Evolutionary conservation across 129 eudicot species (phyloP).

Genomic region (Centella asiatica): DNA sequence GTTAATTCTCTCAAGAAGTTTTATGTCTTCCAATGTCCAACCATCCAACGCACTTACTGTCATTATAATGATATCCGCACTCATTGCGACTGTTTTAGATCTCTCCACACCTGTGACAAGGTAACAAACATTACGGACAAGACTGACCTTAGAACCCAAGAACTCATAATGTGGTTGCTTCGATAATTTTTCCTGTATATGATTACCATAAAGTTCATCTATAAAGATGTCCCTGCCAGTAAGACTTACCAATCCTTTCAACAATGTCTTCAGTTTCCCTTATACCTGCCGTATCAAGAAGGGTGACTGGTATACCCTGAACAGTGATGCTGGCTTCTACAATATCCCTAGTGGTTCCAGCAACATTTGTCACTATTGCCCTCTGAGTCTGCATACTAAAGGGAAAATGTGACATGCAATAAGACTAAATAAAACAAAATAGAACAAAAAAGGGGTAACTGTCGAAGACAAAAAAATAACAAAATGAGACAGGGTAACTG

Average conservation of each 20-base stretch:
- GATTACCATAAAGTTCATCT: not conserved
- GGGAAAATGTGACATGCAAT: slow-evolving; percentile 33
- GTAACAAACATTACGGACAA: not conserved
- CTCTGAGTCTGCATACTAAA: slow-evolving; percentile 98
- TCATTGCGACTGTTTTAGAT: slow-evolving; percentile 81
- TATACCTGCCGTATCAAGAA: slow-evolving; percentile 96
- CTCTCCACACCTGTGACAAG: slow-evolving; percentile 74
- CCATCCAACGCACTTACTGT: slow-evolving; percentile 90
- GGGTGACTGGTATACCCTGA: slow-evolving; percentile 80
- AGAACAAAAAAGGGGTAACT: not conserved
- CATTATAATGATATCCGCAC: slow-evolving; percentile 84
- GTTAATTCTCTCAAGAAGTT: slow-evolving; percentile 59
- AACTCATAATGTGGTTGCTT: not conserved
- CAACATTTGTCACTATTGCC: slow-evolving; percentile 93
- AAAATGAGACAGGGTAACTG: not conserved
- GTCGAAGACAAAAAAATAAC: not conserved
- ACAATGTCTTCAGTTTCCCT: slow-evolving; percentile 85
- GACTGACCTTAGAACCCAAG: not conserved
- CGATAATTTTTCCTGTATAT: not conserved
- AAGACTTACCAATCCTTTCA: slow-evolving; percentile 73
- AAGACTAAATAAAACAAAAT: slow-evolving; percentile 8
- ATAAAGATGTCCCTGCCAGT: not conserved
- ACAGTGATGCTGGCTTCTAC: slow-evolving; percentile 80
- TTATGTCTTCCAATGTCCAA: slow-evolving; percentile 78
- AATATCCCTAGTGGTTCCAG: slow-evolving; percentile 93